These are phyloP conservation scores for Carex arenaria DNA, from an alignment of 202 grass and related monocot species.

Conservation along the genomic window DNA sequence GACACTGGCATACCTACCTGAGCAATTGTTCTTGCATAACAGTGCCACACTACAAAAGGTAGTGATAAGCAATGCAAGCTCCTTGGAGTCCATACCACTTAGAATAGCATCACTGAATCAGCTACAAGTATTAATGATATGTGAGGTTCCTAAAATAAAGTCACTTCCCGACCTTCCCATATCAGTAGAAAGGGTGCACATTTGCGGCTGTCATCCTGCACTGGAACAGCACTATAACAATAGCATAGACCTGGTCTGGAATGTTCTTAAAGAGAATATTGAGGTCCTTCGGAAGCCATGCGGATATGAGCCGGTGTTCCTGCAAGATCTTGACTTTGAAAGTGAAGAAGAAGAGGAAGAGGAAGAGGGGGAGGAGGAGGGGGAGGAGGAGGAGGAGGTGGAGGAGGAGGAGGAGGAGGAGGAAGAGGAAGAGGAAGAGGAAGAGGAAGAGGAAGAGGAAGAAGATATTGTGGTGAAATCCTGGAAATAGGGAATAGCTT, in stretches of 20 bases:
- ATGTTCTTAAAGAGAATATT: slow-evolving; percentile 8
- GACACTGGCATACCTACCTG: neutral
- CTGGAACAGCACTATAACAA: neutral
- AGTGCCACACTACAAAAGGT: neutral
- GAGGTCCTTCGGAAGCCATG: neutral
- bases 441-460: neutral
- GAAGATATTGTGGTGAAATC: neutral
- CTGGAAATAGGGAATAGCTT: neutral
- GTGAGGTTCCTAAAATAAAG: neutral
- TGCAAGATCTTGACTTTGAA: neutral
- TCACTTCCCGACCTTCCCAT: neutral
- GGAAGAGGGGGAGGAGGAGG: neutral
- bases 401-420: neutral
- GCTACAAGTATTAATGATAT: neutral
- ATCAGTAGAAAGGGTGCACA: neutral
- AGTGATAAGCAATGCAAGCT: neutral
- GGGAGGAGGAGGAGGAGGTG: neutral
- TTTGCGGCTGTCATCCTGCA: slow-evolving; percentile 7
- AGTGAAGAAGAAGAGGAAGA: neutral
- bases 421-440: neutral
- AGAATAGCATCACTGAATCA: neutral
- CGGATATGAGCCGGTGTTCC: neutral
- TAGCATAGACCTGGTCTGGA: neutral
- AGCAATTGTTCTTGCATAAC: neutral
- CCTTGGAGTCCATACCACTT: neutral